A percentile compares a stretch with the other conserved stretches of the same genome.
Conservation (phyloP, 495 filamentous ascomycete species). For the Terfezia boudieri region DNA sequence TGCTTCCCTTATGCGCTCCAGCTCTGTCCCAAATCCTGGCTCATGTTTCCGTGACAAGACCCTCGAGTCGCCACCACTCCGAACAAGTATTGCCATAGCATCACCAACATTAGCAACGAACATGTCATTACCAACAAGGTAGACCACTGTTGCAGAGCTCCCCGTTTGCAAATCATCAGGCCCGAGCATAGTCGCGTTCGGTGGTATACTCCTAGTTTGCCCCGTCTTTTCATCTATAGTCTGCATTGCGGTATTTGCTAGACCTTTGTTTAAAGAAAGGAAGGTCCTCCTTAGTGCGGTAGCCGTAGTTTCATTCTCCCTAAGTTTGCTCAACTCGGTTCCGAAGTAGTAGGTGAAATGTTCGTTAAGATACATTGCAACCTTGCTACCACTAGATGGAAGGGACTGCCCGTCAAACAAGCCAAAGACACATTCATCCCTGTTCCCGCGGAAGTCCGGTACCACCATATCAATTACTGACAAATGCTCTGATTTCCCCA, state of each 20-base stretch:
- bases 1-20: constrained; percentile 76
- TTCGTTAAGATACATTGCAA: constrained; percentile 90
- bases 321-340: constrained; percentile 53
- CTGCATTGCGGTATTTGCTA: constrained; percentile 68
- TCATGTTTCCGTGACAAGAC: constrained; percentile 80
- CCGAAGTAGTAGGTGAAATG: constrained; percentile 69
- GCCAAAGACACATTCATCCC: constrained; percentile 72
- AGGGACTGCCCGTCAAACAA: constrained; percentile 85
- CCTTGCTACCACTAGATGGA: constrained; percentile 70
- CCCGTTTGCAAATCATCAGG: constrained; percentile 76
- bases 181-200: constrained; percentile 46
- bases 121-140: constrained; percentile 67
- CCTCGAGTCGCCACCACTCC: constrained; percentile 55
- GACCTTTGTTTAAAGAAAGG: constrained; percentile 74
- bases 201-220: constrained; percentile 39
- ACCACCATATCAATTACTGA: constrained; percentile 97
- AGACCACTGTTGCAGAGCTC: constrained; percentile 77
- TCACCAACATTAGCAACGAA: constrained; percentile 92
- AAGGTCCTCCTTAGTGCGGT: constrained; percentile 78
- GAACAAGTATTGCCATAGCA: constrained; percentile 80
- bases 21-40: constrained; percentile 60
- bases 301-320: constrained; percentile 42
- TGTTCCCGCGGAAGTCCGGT: constrained; percentile 72
- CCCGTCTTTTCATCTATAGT: constrained; percentile 46
- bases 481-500: constrained; percentile 79